Conservation (phyloP, 805 yeast species). For the Schizosaccharomyces octosporus region DNA sequence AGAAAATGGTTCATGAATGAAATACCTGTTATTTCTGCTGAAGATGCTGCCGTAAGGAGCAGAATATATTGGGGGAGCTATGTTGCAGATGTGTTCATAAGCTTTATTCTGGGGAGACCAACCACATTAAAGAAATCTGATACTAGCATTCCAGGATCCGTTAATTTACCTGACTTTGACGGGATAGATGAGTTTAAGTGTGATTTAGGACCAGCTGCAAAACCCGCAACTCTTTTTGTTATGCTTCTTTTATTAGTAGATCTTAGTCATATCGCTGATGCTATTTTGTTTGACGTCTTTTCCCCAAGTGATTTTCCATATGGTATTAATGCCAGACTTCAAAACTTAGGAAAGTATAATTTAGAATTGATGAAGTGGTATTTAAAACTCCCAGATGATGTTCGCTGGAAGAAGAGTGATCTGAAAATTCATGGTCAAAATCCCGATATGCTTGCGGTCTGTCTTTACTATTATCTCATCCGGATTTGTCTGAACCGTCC, state of each 20-base stretch:
- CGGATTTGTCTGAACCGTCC: background rate
- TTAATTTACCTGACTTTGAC: background rate
- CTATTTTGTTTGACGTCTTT: background rate
- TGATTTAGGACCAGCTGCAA: background rate
- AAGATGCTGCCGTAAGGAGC: background rate
- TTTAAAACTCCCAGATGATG: background rate
- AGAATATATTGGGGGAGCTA: background rate
- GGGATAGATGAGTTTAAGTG: background rate
- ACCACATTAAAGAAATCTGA: background rate
- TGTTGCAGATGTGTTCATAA: background rate
- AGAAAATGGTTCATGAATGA: background rate
- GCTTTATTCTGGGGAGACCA: background rate
- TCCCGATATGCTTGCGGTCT: background rate
- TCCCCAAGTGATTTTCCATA: background rate
- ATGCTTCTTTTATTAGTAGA: background rate
- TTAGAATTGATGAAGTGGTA: background rate
- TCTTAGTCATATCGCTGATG: background rate
- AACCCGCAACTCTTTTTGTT: background rate
- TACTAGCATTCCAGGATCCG: background rate
- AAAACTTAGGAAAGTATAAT: background rate
- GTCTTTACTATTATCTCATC: background rate
- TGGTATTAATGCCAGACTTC: background rate
- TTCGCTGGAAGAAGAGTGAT: background rate
- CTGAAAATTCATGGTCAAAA: background rate
- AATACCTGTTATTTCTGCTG: background rate